A percentile compares a stretch with the other conserved stretches of the same genome.
phyloP scores from a whole-genome alignment of 768 basidiomycete genomes.

The Fistulinella prunicolor region DNA sequence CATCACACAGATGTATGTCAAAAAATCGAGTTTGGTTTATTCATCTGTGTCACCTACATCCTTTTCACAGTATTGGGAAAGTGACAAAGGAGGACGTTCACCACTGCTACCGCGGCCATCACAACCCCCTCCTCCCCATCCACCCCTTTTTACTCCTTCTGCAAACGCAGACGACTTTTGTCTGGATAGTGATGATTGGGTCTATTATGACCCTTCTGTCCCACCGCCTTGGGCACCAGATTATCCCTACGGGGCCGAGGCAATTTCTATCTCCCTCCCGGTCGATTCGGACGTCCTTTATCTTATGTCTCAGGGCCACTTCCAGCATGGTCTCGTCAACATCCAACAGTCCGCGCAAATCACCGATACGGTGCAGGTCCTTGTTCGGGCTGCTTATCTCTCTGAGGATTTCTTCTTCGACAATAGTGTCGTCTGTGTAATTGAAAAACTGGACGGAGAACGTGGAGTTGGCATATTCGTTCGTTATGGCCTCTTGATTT shows the following conservation, averaged over 20 bases:
- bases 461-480: constrained; percentile 37
- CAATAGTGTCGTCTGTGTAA: constrained; percentile 29
- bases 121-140: too few relatives aligned
- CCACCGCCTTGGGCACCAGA: constrained; percentile 21
- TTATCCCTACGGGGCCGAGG: constrained; percentile 25
- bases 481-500: constrained; percentile 7
- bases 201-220: constrained; percentile 22
- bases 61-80: constrained; percentile 6
- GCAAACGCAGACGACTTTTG: constrained; percentile 13
- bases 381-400: constrained; percentile 24
- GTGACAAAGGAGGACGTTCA: not conserved
- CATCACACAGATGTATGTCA: constrained; percentile 10
- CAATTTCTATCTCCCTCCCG: constrained; percentile 31
- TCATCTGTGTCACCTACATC: too few relatives aligned
- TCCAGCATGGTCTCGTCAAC: constrained; percentile 27
- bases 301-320: constrained; percentile 29
- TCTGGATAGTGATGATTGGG: constrained; percentile 19
- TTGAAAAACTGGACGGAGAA: constrained; percentile 23
- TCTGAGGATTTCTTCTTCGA: constrained; percentile 16
- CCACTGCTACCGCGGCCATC: too few relatives aligned
- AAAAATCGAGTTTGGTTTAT: too few relatives aligned
- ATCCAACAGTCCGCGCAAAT: constrained; percentile 30
- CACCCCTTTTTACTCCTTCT: too few relatives aligned
- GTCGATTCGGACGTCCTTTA: constrained; percentile 28
- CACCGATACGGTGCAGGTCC: constrained; percentile 30